phyloP scores from a whole-genome alignment of 805 yeast species.

The Debaryomyces prosopidis region DNA sequence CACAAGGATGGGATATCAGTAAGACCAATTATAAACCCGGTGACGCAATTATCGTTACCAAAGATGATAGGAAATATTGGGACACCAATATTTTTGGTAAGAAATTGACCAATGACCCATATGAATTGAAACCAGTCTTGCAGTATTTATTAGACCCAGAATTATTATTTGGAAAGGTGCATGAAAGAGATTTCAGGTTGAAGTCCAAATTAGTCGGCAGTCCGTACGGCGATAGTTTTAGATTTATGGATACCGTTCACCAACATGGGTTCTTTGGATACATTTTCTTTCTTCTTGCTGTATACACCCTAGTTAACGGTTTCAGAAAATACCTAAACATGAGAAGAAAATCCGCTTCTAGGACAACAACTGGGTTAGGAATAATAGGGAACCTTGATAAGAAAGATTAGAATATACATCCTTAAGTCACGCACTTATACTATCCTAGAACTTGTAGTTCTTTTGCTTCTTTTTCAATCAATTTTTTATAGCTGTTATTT shows the following conservation, averaged over 20 bases:
- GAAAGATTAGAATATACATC: constrained; percentile 16
- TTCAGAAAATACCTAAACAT: constrained; percentile 3
- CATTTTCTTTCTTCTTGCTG: constrained; percentile 14
- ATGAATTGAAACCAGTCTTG: constrained; percentile 34
- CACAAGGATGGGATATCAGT: constrained; percentile 39
- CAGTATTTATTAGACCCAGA: constrained; percentile 38
- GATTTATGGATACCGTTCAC: constrained; percentile 47
- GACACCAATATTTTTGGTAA: constrained; percentile 37
- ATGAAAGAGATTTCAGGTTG: constrained; percentile 9
- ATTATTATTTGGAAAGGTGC: constrained; percentile 10
- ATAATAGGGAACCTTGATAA: constrained; percentile 22
- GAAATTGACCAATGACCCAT: constrained; percentile 33
- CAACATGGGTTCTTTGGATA: constrained; percentile 47
- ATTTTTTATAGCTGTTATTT: constrained; percentile 31
- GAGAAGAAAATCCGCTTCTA: constrained; percentile 4
- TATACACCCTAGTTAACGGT: constrained; percentile 9
- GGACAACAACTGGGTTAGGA: constrained; percentile 11
- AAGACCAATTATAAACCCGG: constrained; percentile 44
- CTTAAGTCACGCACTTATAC: not conserved
- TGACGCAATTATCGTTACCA: constrained; percentile 54
- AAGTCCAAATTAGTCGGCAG: constrained; percentile 38
- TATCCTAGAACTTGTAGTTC: constrained; percentile 20
- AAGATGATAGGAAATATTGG: constrained; percentile 39
- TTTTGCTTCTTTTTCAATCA: constrained; percentile 39
- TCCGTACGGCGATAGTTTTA: constrained; percentile 40